Percentiles rank a stretch among this genome's conserved stretches.
These are phyloP conservation scores for Hemerocallis citrina DNA, from an alignment of 106 monocot species.

Conservation along the genomic window DNA sequence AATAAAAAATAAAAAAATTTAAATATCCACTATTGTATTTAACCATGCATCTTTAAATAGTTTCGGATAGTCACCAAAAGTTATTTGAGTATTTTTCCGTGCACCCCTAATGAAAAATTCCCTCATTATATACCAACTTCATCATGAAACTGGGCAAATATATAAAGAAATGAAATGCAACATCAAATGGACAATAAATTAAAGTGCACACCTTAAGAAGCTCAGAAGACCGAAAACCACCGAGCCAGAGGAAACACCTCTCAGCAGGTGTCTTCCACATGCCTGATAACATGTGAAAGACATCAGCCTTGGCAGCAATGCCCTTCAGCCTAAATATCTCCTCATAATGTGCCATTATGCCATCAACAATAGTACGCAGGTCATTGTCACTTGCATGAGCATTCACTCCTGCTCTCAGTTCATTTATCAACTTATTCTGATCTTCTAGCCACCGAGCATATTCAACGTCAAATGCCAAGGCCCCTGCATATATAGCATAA, in stretches of 20 bases:
- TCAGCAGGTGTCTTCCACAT: constrained; percentile 99
- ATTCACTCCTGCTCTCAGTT: constrained; percentile 78
- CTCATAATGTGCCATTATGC: constrained; percentile 72
- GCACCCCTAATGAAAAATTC: too few relatives aligned
- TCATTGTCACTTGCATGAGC: constrained; percentile 85
- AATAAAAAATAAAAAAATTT: too few relatives aligned
- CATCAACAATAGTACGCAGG: constrained; percentile 64
- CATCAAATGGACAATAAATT: neutral
- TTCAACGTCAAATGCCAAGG: constrained; percentile 80
- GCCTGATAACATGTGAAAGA: constrained; percentile 91
- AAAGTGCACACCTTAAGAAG: constrained; percentile 55
- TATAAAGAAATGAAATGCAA: too few relatives aligned
- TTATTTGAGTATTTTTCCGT: neutral
- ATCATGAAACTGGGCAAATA: neutral
- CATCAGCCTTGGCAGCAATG: constrained; percentile 80
- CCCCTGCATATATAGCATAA: constrained; percentile 25
- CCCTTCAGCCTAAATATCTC: constrained; percentile 81
- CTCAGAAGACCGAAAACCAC: constrained; percentile 91
- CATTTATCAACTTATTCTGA: constrained; percentile 72
- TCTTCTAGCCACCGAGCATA: constrained; percentile 90
- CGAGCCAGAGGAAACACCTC: constrained; percentile 90
- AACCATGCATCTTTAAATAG: too few relatives aligned
- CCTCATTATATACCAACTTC: too few relatives aligned
- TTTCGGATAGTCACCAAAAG: neutral
- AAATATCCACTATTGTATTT: too few relatives aligned